A percentile compares a stretch with the other conserved stretches of the same genome.
Conservation (phyloP, 768 basidiomycete species). For the Leccinum truebloodii region DNA sequence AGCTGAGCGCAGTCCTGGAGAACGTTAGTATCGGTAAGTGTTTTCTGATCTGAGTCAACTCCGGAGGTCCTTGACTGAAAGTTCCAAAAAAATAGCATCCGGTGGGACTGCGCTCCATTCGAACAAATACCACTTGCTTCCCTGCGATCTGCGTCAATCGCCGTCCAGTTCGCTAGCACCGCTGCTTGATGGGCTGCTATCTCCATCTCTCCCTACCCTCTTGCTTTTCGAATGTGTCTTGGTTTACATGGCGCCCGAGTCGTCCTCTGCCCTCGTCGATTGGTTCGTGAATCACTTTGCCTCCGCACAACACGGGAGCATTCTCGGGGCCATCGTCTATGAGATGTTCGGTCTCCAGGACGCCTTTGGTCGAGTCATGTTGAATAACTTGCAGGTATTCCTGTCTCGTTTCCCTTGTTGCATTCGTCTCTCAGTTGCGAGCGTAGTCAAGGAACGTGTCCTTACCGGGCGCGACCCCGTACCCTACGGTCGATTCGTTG, state of each 20-base stretch:
- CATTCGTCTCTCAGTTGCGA: not conserved
- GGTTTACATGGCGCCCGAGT: conserved; percentile 73
- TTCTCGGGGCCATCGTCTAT: conserved; percentile 69
- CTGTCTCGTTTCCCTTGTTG: conserved; percentile 3
- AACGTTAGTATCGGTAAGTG: conserved; percentile 18
- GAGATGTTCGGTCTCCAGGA: conserved; percentile 90
- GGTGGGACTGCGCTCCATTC: conserved; percentile 39
- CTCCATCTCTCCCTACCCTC: conserved; percentile 68
- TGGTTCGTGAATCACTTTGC: conserved; percentile 73
- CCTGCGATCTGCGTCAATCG: conserved; percentile 71
- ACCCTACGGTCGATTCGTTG: conserved; percentile 56
- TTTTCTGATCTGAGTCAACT: not conserved
- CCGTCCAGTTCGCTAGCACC: conserved; percentile 50
- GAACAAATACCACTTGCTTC: conserved; percentile 53
- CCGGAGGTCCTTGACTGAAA: conserved; percentile 1
- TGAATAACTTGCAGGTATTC: conserved; percentile 75
- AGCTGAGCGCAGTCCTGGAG: conserved; percentile 22
- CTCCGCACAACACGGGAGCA: conserved; percentile 8
- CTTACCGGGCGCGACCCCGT: conserved; percentile 71
- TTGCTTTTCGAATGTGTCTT: conserved; percentile 93
- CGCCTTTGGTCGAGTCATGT: conserved; percentile 91
- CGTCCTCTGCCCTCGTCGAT: conserved; percentile 57
- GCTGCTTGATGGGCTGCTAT: conserved; percentile 44
- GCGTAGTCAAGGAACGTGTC: conserved; percentile 68
- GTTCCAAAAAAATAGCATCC: conserved; percentile 6